Evolutionary conservation across 345 rosid species (phyloP), one percentile per base, ranked within the genome.

Genomic region (Hibiscus tridactylites): DNA sequence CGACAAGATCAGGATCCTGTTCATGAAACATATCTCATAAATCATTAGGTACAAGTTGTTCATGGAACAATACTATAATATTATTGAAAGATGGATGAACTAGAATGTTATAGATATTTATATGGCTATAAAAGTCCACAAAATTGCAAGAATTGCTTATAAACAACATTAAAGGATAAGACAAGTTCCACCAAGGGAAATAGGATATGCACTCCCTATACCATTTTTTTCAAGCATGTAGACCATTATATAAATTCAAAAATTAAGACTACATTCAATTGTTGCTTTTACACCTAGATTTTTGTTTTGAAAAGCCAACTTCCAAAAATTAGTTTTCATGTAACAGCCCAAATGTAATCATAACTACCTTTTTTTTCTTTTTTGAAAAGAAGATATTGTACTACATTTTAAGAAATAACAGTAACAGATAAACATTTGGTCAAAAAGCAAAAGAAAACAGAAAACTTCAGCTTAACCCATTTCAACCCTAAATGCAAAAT

Each of bases 1-100:
- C 99, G 68, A 89, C 75, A 74, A 90, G 79, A 71, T 88, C 98
- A 79, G 91, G 86, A 80, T 95, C 99, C 98, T 95, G 84, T 63
- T 71, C 71, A 68, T 68, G 3, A 64, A 68, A 76, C 39, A 21
- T 3, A 21, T 26, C 6, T 10, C 57, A 66, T 26, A 6, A 56
- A 29, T 6, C 37, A 58, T 24, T 50, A 47, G 44, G 12, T 49
- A 29, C 5, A 6, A 24, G 15, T 42, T 16, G 37, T 7, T 21
- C 26, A 42, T 21, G 15, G 53, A 42, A 71, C n/a, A 58, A 66
- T 66, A 58, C 70, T 9, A 71, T 50, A 58, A 71, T 57, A 11
- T 33, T 35, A 35, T 56, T 15, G 29, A 15, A 24, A 71, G 8
- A 17, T 17, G 7, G 31, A 2, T 9, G 61, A n/a, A 11, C 4